Conservation (phyloP, 345 rosid genomes). For the Acer yangbiense region DNA sequence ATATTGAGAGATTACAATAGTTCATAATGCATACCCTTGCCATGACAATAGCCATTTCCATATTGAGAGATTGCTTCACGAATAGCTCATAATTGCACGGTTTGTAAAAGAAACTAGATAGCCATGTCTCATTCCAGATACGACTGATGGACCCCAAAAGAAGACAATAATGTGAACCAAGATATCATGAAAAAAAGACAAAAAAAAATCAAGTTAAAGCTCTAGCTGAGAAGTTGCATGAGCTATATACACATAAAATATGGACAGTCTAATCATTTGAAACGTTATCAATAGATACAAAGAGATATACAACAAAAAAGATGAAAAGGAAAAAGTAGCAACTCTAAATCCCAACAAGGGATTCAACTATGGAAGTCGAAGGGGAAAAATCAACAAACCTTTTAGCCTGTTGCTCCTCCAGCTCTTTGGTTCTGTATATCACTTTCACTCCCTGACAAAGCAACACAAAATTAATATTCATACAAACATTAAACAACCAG, state of each 20-base stretch:
- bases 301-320: not conserved
- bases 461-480: slow-evolving; percentile 11
- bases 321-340: not conserved
- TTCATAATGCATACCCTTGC: slow-evolving; percentile 78
- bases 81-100: slow-evolving; percentile 96
- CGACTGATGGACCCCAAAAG: slow-evolving; percentile 52
- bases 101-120: slow-evolving; percentile 89
- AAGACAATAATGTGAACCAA: not conserved
- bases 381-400: slow-evolving; percentile 44
- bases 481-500: slow-evolving; percentile 2
- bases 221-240: slow-evolving; percentile 6
- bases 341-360: slow-evolving; percentile 12
- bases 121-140: slow-evolving; percentile 98
- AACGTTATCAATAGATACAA: not conserved
- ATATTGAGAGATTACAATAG: slow-evolving; percentile 4
- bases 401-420: slow-evolving; percentile 91
- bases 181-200: not conserved
- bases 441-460: slow-evolving; percentile 79
- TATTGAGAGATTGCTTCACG: slow-evolving; percentile 97
- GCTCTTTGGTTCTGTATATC: slow-evolving; percentile 78
- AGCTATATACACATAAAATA: not conserved
- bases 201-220: not conserved
- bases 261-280: not conserved
- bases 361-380: slow-evolving; percentile 8
- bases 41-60: slow-evolving; percentile 99